Conservation (phyloP, 176 grass and related monocot genomes). For the Rhynchospora tenuis region DNA sequence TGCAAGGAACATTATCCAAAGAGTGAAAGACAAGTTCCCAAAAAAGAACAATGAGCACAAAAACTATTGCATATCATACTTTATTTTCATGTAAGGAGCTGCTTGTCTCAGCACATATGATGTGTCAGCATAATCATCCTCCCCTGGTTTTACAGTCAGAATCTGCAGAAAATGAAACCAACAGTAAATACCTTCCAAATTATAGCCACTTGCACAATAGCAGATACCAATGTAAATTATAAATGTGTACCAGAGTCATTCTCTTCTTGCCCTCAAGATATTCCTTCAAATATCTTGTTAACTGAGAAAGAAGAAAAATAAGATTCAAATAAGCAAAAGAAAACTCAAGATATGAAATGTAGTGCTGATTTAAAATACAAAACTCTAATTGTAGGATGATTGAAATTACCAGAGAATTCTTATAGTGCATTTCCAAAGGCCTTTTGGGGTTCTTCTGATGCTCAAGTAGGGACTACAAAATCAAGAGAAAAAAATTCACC, state of each 20-base stretch:
- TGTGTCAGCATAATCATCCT: slow-evolving; percentile 80
- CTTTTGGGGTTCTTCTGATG: slow-evolving; percentile 88
- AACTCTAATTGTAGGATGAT: slow-evolving; percentile 13
- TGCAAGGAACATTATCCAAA: neutral
- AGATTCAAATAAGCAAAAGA: slow-evolving; percentile 1
- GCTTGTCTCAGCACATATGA: slow-evolving; percentile 95
- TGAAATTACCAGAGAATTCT: slow-evolving; percentile 71
- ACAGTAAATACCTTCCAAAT: neutral
- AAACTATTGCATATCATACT: slow-evolving; percentile 32
- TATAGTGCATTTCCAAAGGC: slow-evolving; percentile 78
- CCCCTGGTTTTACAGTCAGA: slow-evolving; percentile 77
- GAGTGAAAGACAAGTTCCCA: neutral
- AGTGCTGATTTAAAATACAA: slow-evolving; percentile 12
- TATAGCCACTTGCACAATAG: neutral
- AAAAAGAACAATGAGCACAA: neutral
- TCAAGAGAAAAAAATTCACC: slow-evolving; percentile 4
- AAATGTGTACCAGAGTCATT: slow-evolving; percentile 78
- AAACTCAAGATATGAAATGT: slow-evolving; percentile 1
- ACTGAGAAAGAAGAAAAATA: slow-evolving; percentile 34
- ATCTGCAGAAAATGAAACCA: slow-evolving; percentile 39
- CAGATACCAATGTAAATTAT: slow-evolving; percentile 18
- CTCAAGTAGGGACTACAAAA: slow-evolving; percentile 69
- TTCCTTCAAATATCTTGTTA: slow-evolving; percentile 91
- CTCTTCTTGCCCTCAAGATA: slow-evolving; percentile 83
- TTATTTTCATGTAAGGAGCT: slow-evolving; percentile 99